phyloP scores from a whole-genome alignment of 2,329 filamentous ascomycete species.

The Aspergillus pseudonomiae region DNA sequence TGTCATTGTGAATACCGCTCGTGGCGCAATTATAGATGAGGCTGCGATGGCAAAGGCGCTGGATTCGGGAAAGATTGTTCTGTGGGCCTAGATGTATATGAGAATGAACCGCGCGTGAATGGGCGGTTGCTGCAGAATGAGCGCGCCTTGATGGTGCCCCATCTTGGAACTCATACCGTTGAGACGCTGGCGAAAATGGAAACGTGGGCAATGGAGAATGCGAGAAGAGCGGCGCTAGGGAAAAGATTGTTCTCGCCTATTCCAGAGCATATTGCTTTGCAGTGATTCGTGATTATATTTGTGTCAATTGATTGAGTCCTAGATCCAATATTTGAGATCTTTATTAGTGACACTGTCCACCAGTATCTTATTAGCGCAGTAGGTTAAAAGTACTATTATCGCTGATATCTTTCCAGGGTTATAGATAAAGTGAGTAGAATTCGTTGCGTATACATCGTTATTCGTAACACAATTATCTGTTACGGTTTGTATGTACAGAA shows the following conservation, averaged over 20 bases:
- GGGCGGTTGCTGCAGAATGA: too few relatives aligned
- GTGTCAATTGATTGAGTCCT: too few relatives aligned
- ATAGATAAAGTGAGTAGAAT: background rate
- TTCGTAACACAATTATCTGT: background rate
- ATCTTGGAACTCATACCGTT: background rate
- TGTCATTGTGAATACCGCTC: conserved; percentile 52
- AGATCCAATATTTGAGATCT: too few relatives aligned
- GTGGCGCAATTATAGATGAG: conserved; percentile 51
- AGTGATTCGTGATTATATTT: background rate
- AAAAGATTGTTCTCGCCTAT: background rate
- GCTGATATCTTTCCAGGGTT: background rate
- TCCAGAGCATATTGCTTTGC: background rate
- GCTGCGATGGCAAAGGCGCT: conserved; percentile 47
- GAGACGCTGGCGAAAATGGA: background rate
- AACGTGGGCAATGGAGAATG: background rate
- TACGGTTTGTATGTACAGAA: background rate
- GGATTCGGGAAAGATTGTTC: conserved; percentile 47
- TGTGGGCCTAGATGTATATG: conserved; percentile 54
- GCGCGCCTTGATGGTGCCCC: background rate
- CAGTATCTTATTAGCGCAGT: too few relatives aligned
- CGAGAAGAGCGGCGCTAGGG: background rate
- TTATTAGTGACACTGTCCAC: too few relatives aligned
- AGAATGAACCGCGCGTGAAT: background rate
- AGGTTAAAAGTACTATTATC: too few relatives aligned
- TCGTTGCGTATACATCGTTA: background rate